phyloP scores from a whole-genome alignment of 176 grass and related monocot genomes.

The Bothriochloa decipiens region DNA sequence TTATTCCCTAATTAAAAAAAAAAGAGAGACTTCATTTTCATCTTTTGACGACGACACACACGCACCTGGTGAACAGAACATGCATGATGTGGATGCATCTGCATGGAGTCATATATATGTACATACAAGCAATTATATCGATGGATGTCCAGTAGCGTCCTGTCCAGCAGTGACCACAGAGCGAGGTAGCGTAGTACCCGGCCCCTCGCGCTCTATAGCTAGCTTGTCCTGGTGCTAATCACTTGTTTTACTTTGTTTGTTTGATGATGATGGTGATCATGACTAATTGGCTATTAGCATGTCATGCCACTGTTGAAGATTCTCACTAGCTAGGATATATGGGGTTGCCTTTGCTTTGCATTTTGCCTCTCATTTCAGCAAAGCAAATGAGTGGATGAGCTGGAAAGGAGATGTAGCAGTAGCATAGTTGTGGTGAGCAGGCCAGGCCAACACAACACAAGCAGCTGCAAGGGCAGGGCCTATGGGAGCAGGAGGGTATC shows the following conservation, averaged over 20 bases:
- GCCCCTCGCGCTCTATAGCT: not conserved
- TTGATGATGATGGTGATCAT: slow-evolving; percentile 32
- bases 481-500: slow-evolving; percentile 24
- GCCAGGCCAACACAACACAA: slow-evolving; percentile 2
- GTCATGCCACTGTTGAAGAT: slow-evolving; percentile 41
- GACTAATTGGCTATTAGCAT: slow-evolving; percentile 61
- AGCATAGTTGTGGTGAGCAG: not conserved
- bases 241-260: slow-evolving; percentile 26
- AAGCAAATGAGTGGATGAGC: slow-evolving; percentile 54
- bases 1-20: too few relatives aligned
- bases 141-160: not conserved
- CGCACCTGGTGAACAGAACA: not conserved
- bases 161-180: not conserved
- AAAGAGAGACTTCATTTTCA: not conserved
- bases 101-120: slow-evolving; percentile 5
- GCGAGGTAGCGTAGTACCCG: not conserved
- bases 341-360: not conserved
- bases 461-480: not conserved
- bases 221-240: slow-evolving; percentile 44
- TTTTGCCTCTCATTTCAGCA: slow-evolving; percentile 35
- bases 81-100: slow-evolving; percentile 1
- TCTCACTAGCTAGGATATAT: slow-evolving; percentile 34
- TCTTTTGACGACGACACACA: not conserved
- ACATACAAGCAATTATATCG: not conserved
- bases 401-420: slow-evolving; percentile 33